These are phyloP conservation scores for Cystoisospora suis DNA, from an alignment of 169 alveolate genomes.

Conservation along the genomic window DNA sequence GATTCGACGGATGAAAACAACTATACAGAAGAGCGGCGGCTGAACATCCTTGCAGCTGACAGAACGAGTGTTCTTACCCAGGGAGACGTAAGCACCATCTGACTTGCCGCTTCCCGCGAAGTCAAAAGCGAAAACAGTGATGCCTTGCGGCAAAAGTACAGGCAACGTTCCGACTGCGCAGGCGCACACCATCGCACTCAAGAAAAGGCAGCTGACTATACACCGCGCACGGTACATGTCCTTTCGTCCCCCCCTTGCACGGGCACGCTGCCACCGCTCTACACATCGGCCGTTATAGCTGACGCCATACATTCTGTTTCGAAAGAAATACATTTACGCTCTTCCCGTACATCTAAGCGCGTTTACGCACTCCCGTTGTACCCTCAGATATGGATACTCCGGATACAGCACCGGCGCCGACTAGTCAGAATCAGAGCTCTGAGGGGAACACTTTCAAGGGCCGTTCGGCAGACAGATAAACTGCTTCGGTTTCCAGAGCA, in stretches of 20 bases:
- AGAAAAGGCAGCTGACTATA: background rate
- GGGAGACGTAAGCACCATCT: conserved; percentile 70
- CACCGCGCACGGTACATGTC: background rate
- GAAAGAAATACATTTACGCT: background rate
- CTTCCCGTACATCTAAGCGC: background rate
- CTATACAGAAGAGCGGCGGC: no score
- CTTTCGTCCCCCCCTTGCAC: background rate
- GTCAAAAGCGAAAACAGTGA: conserved; percentile 90
- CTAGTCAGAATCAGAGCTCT: no score
- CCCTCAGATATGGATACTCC: no score
- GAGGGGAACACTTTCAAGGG: no score
- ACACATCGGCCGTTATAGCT: no score
- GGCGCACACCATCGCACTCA: background rate
- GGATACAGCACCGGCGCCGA: no score
- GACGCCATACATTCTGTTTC: background rate
- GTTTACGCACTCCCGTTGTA: background rate
- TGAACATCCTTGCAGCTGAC: no score
- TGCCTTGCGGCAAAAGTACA: conserved; percentile 83
- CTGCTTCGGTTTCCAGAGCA: no score
- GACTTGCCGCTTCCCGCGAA: conserved; percentile 88
- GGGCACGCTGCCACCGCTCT: background rate
- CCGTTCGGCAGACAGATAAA: no score
- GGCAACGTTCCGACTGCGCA: conserved; percentile 77
- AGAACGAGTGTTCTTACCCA: background rate
- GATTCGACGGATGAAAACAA: no score